Evolutionary conservation across 805 yeast genomes (phyloP).

Genomic region (Starmera quercuum): DNA sequence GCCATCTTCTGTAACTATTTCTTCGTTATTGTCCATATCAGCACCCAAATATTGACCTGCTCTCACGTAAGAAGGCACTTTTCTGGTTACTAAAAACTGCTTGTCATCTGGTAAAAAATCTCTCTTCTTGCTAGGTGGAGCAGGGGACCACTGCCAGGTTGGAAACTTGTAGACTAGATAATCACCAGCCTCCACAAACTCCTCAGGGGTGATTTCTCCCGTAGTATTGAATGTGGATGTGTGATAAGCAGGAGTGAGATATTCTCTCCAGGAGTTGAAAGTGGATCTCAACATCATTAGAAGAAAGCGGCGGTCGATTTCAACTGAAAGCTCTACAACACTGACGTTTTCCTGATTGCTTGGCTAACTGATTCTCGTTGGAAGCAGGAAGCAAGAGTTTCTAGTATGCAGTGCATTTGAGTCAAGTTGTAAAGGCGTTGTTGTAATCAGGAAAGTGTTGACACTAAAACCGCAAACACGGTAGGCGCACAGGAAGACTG

Average conservation of each 20-base stretch:
- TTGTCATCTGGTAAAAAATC: constrained; percentile 80
- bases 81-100: constrained; percentile 81
- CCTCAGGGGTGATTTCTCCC: constrained; percentile 94
- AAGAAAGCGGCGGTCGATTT: not conserved
- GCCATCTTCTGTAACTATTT: constrained; percentile 43
- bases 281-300: constrained; percentile 58
- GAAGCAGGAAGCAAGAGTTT: too few relatives aligned
- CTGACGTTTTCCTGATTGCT: not conserved
- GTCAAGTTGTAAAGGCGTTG: too few relatives aligned
- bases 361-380: not conserved
- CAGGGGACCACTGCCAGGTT: constrained; percentile 88
- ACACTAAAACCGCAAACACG: too few relatives aligned
- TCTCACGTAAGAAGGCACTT: constrained; percentile 79
- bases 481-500: too few relatives aligned
- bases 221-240: constrained; percentile 78
- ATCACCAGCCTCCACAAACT: constrained; percentile 91
- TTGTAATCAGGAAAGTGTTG: too few relatives aligned
- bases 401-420: too few relatives aligned
- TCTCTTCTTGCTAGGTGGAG: constrained; percentile 44
- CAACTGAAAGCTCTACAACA: not conserved
- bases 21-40: constrained; percentile 30
- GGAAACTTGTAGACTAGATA: constrained; percentile 88
- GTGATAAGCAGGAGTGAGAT: constrained; percentile 84
- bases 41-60: constrained; percentile 46
- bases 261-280: constrained; percentile 80